Evolutionary conservation across 73 alveolate genomes (phyloP).

Genomic region (Effrenium voratum): DNA sequence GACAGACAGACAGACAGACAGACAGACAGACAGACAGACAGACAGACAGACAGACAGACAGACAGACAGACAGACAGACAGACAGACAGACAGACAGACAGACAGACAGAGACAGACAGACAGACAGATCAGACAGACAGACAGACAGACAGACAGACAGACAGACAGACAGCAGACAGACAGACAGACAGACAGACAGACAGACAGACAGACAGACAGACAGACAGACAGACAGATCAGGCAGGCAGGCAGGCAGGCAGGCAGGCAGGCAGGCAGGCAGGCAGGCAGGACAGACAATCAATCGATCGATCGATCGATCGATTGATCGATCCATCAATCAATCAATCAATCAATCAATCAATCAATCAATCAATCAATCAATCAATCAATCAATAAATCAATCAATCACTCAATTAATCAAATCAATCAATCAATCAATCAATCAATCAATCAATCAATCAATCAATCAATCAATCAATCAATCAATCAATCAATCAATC

Average conservation of each 20-base stretch:
- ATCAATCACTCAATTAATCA: too few species aligned
- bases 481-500: too few species aligned
- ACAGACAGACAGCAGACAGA: neutral
- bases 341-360: too few species aligned
- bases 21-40: neutral
- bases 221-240: conserved; percentile 21
- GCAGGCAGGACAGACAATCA: too few species aligned
- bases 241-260: conserved; percentile 8
- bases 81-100: conserved; percentile 16
- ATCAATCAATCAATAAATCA: too few species aligned
- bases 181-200: conserved; percentile 13
- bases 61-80: conserved; percentile 1
- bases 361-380: too few species aligned
- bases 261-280: neutral
- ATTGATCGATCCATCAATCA: too few species aligned
- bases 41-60: neutral
- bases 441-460: too few species aligned
- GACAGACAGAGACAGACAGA: conserved; percentile 22
- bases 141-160: conserved; percentile 17
- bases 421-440: too few species aligned
- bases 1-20: conserved; percentile 8
- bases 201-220: conserved; percentile 23
- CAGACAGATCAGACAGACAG: conserved; percentile 26
- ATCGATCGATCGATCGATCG: too few species aligned
- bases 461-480: too few species aligned